phyloP scores from a whole-genome alignment of 106 monocot genomes.

The Gastrodia elata region DNA sequence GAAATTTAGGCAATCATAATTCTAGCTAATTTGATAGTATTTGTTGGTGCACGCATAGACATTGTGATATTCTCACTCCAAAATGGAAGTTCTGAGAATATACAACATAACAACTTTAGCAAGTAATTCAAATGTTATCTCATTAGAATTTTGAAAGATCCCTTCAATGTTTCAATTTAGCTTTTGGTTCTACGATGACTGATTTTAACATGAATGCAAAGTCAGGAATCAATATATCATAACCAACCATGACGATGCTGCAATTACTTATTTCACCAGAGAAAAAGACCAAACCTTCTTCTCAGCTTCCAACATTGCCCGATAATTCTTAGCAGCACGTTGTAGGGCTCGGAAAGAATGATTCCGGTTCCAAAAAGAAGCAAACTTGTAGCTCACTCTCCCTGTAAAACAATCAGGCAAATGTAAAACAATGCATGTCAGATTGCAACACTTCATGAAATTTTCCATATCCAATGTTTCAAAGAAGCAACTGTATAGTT shows the following conservation, averaged over 20 bases:
- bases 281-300: constrained; percentile 42
- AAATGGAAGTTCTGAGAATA: not conserved
- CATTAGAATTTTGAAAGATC: not conserved
- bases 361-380: constrained; percentile 99
- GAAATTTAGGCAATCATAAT: not conserved
- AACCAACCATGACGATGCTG: not conserved
- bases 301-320: constrained; percentile 77
- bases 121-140: not conserved
- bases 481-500: not conserved
- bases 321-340: constrained; percentile 68
- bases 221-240: not conserved
- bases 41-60: not conserved
- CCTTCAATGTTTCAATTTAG: not conserved
- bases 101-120: not conserved
- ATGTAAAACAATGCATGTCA: not conserved
- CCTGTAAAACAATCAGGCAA: constrained; percentile 33
- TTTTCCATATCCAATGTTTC: not conserved
- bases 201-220: not conserved
- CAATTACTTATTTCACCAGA: constrained; percentile 1
- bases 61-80: not conserved
- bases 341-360: constrained; percentile 81
- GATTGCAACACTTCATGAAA: not conserved
- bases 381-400: constrained; percentile 94
- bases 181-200: not conserved
- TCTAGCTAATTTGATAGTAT: not conserved